Conservation (phyloP, 2,329 filamentous ascomycete genomes). For the Penicillium sp. region DNA sequence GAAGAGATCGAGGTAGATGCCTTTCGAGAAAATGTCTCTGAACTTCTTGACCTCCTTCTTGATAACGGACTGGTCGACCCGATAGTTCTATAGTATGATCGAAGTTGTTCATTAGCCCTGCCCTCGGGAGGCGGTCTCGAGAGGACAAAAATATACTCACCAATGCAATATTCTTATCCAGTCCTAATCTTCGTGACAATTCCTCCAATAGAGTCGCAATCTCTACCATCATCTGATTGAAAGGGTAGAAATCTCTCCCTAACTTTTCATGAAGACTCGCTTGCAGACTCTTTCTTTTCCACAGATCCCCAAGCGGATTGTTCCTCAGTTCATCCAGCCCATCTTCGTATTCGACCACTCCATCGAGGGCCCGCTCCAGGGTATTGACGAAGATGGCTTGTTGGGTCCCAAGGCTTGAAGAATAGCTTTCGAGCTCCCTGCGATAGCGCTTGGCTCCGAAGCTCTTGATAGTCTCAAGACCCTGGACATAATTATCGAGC, state of each 20-base stretch:
- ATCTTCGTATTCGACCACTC: slow-evolving; percentile 8
- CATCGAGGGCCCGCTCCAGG: slow-evolving; percentile 4
- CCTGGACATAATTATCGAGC: slow-evolving; percentile 38
- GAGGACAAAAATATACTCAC: background rate
- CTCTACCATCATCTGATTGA: background rate
- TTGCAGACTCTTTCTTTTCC: background rate
- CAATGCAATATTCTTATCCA: background rate
- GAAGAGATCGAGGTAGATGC: background rate
- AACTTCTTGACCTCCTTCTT: background rate
- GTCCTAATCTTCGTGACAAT: background rate
- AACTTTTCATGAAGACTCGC: background rate
- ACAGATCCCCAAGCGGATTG: background rate
- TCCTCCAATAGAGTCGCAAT: background rate
- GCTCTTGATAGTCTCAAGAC: slow-evolving; percentile 39
- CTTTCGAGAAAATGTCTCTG: background rate
- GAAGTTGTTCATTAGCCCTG: background rate
- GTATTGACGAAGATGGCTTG: slow-evolving; percentile 14
- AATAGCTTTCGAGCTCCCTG: slow-evolving; percentile 6
- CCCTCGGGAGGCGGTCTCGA: background rate
- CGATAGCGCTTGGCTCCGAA: slow-evolving; percentile 20
- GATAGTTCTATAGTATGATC: background rate
- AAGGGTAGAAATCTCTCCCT: background rate
- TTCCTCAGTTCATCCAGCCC: slow-evolving; percentile 1
- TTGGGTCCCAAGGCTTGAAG: slow-evolving; percentile 6
- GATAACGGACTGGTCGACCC: background rate